phyloP scores from a whole-genome alignment of 129 eudicot genomes.

The Rutidosis leptorrhynchoides region DNA sequence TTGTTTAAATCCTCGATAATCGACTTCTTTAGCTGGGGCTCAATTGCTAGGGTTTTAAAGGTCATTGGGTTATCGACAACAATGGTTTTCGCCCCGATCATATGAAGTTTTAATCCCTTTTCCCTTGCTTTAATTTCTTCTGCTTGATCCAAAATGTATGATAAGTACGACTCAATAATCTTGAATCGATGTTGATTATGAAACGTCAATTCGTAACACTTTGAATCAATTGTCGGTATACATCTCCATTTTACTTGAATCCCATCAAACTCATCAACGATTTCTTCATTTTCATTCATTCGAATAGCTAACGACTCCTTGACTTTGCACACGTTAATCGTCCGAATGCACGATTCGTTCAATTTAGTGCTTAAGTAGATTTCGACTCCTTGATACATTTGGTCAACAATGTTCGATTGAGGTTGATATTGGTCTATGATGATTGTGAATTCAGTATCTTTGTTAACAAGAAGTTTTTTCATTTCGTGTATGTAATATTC shows the following conservation, averaged over 20 bases:
- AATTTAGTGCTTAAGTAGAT: slow-evolving; percentile 40
- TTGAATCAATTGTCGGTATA: not conserved
- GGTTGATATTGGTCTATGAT: slow-evolving; percentile 43
- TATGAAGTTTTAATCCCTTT: slow-evolving; percentile 37
- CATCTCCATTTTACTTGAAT: slow-evolving; percentile 42
- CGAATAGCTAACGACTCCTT: slow-evolving; percentile 28
- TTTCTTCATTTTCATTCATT: slow-evolving; percentile 36
- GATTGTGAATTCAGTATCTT: slow-evolving; percentile 30
- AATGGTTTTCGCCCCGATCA: slow-evolving; percentile 24
- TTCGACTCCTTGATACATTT: slow-evolving; percentile 37
- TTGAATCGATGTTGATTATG: slow-evolving; percentile 35
- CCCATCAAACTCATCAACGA: slow-evolving; percentile 31
- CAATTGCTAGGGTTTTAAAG: slow-evolving; percentile 49
- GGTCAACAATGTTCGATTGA: slow-evolving; percentile 15
- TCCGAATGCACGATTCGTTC: slow-evolving; percentile 29
- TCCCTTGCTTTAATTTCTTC: slow-evolving; percentile 24
- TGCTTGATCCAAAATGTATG: slow-evolving; percentile 30
- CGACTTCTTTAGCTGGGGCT: slow-evolving; percentile 34
- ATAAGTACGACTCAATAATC: slow-evolving; percentile 41
- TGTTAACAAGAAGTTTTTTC: slow-evolving; percentile 23
- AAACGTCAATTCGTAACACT: slow-evolving; percentile 39
- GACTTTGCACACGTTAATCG: slow-evolving; percentile 31
- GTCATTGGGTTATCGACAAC: slow-evolving; percentile 54
- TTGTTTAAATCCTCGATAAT: slow-evolving; percentile 39
- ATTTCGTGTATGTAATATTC: slow-evolving; percentile 36